Evolutionary conservation across 2,329 filamentous ascomycete genomes (phyloP), one percentile per base, ranked within the genome.

Genomic region (Paecilomyces formosus): DNA sequence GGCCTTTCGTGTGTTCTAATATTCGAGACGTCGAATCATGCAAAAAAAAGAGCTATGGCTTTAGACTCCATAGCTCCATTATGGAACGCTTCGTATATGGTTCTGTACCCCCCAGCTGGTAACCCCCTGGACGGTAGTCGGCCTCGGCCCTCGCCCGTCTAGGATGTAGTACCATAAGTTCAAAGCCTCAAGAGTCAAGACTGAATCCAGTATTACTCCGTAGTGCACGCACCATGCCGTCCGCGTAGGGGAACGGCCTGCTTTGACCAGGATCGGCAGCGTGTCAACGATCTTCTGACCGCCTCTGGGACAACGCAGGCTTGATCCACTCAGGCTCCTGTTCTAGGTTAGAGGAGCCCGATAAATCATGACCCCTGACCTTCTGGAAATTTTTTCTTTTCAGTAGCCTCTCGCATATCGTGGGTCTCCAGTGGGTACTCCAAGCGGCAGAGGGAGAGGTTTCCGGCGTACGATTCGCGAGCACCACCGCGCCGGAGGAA

Each of bases 321-420:
- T 30, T 51, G 57, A 55, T 30, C 24, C 51, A 50, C 53, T 53
- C 54, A 45, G 52, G 31, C 30, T 61, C 26, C 53, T 56, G 45
- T 56, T 59, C 53, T 56, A 52, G 30, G 39, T 54, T 28, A 55
- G 31, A 30, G n/a, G 30, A 31, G 5, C 8, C 55, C 52, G 39
- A 45, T 54, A 39, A 61, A 57, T 54, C 55, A 52, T 22, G 57
- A 60, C 64, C 63, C 64, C 64, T 64, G 63, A 62, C 62, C 60
- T 65, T 64, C 60, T 63, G 58, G 60, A 63, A 63, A 58, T 61
- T 58, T 62, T 60, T 61, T 63, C 60, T 58, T 60, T 56, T 59
- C 50, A 30, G 49, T 55, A 54, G 53, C 55, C 53, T 39, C 57
- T 56, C 60, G 26, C 57, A 52, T 52, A 52, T 49, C 58, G 59